Evolutionary conservation across 805 yeast species (phyloP).

Genomic region (Saturnispora saitoi): DNA sequence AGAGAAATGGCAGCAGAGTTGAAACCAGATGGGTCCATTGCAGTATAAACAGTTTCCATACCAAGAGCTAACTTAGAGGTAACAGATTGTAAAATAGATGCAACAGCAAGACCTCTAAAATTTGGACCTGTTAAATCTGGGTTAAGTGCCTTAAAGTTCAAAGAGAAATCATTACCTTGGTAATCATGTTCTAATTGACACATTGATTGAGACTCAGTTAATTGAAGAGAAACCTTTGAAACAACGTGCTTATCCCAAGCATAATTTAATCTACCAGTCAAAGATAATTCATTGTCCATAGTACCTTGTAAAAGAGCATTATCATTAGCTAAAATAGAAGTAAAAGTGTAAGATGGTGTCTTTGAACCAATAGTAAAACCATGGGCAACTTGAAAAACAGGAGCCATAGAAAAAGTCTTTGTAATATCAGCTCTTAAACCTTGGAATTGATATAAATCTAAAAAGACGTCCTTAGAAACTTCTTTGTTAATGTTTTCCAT

Average conservation of each 20-base stretch:
- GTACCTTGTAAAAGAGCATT: constrained; percentile 83
- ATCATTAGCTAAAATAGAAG: constrained; percentile 84
- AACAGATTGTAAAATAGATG: constrained; percentile 81
- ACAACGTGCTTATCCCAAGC: constrained; percentile 77
- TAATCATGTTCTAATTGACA: constrained; percentile 93
- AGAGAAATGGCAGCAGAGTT: constrained; percentile 89
- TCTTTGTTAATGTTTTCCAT: constrained; percentile 90
- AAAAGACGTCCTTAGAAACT: constrained; percentile 87
- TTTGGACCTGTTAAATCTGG: constrained; percentile 71
- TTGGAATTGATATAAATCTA: constrained; percentile 82
- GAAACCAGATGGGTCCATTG: constrained; percentile 57
- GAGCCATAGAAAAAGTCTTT: constrained; percentile 83
- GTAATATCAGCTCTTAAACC: constrained; percentile 95
- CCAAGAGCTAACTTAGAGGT: constrained; percentile 82
- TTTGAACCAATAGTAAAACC: constrained; percentile 84
- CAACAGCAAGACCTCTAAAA: constrained; percentile 88
- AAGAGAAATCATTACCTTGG: constrained; percentile 80
- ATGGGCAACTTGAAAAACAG: constrained; percentile 95
- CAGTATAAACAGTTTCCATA: constrained; percentile 83
- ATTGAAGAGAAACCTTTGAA: constrained; percentile 80
- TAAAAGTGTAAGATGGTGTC: constrained; percentile 84
- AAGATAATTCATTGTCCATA: constrained; percentile 74
- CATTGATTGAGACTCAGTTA: constrained; percentile 84
- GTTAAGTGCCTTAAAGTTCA: constrained; percentile 85
- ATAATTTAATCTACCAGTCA: constrained; percentile 84